Evolutionary conservation across 176 grass and related monocot species (phyloP).

Genomic region (Triticum dicoccoides): DNA sequence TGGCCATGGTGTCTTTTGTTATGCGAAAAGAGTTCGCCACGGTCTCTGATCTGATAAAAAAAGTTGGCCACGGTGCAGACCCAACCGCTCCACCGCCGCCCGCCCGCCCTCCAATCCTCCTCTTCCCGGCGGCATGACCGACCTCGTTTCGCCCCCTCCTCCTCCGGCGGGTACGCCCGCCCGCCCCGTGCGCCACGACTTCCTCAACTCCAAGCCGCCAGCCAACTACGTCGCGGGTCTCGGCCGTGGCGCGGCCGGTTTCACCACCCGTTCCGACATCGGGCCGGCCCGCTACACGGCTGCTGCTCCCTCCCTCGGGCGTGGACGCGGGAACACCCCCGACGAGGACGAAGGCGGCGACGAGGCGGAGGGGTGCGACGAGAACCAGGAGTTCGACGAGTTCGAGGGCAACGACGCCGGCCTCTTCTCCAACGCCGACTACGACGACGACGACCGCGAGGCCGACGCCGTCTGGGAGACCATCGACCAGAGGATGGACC

Average conservation of each 20-base stretch:
- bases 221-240: slow-evolving; percentile 79
- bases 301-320: slow-evolving; percentile 24
- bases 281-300: slow-evolving; percentile 64
- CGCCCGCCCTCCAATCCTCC: not conserved
- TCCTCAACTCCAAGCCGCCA: slow-evolving; percentile 83
- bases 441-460: slow-evolving; percentile 83
- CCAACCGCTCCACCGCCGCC: not conserved
- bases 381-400: slow-evolving; percentile 89
- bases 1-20: too few species aligned
- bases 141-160: not conserved
- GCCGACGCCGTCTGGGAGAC: slow-evolving; percentile 82
- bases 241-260: slow-evolving; percentile 77
- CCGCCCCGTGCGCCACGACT: slow-evolving; percentile 49
- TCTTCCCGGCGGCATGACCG: slow-evolving; percentile 51
- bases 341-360: slow-evolving; percentile 61
- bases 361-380: slow-evolving; percentile 80
- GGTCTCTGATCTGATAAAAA: too few species aligned
- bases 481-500: slow-evolving; percentile 79
- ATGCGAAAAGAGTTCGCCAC: too few species aligned
- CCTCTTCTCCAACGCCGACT: slow-evolving; percentile 81
- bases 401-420: slow-evolving; percentile 95
- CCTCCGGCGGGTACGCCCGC: slow-evolving; percentile 11
- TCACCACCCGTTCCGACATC: slow-evolving; percentile 83
- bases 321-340: slow-evolving; percentile 61
- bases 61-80: too few species aligned